Conservation (phyloP, 2,329 filamentous ascomycete genomes). For the Microsporum audouinii region DNA sequence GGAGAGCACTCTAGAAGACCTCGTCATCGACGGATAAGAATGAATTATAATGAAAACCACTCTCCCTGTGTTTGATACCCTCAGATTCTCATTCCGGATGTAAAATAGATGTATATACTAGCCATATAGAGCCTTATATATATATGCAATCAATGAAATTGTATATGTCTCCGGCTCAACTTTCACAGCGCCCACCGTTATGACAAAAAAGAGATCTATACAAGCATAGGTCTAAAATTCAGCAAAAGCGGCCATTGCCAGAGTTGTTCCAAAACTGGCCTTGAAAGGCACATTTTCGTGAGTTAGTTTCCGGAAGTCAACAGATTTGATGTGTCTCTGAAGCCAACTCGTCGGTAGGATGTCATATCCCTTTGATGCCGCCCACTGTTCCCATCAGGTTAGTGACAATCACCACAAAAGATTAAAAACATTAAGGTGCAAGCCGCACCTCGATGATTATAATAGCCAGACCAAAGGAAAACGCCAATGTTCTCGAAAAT, state of each 20-base stretch:
- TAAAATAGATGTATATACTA: not conserved
- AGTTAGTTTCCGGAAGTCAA: conserved; percentile 30
- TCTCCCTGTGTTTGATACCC: not conserved
- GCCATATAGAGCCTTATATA: not conserved
- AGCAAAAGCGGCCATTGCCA: conserved; percentile 37
- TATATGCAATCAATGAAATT: not conserved
- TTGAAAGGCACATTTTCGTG: conserved; percentile 35
- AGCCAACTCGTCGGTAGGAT: conserved; percentile 32
- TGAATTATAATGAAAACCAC: not conserved
- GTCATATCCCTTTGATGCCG: conserved; percentile 37
- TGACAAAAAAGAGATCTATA: not conserved
- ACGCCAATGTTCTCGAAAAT: conserved; percentile 35
- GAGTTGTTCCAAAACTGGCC: conserved; percentile 35
- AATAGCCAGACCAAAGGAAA: conserved; percentile 35
- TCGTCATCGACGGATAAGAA: conserved; percentile 31
- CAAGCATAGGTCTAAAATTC: conserved; percentile 22
- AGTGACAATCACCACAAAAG: not conserved
- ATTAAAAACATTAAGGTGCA: not conserved
- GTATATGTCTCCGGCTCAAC: not conserved
- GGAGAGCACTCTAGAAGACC: conserved; percentile 75
- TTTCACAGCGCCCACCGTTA: not conserved
- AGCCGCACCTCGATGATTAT: conserved; percentile 33
- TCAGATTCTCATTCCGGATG: not conserved
- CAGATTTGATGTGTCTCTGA: conserved; percentile 32
- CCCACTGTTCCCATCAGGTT: conserved; percentile 24